Base-by-base conservation (phyloP, 202 grass and related monocot genomes). In the Eragrostis tef region DNA sequence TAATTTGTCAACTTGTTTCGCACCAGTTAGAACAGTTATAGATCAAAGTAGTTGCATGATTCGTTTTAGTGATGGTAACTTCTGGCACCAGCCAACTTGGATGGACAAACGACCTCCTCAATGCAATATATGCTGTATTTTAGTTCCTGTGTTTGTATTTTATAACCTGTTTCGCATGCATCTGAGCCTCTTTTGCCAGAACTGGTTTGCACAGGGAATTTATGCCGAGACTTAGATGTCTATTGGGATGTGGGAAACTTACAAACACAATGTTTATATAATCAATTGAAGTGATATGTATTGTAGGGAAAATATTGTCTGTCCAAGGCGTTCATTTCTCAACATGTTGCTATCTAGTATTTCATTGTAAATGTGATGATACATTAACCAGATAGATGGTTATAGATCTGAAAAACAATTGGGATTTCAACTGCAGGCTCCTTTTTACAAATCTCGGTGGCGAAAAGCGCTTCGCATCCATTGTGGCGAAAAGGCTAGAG, bases 391-490 rank as follows among this genome's bases (percentile, higher is more conserved):
- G 43, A 65, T 54, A 48, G 6, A 68, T 39, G 25, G 16, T 62
- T 74, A 64, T 71, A 49, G 74, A 36, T 79, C 82, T 81, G 72
- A 79, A 80, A 81, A 79, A 11, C 13, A 42, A 34, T 26, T 63
- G 70, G 46, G 46, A 73, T 70, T 44, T 78, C 66, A 68, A 70
- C 54, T 81, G 47, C 64, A 96, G 96, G 87, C 89, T 99, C 81
- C 90, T 99, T 85, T 99, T 99, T 81, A 99, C 96, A 45, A 96
- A 91, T 78, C 96, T 99, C 17, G 93, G 97, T 45, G 97, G 97
- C 89, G 97, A 99, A 88, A 93, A 84, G 79, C 86, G 93, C 78
- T 99, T 99, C 87, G 97, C 97, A 78, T 96, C 97, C 51, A 96
- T 99, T 67, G 97, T 99, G 60, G 97, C 97, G 64, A 99, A 99